Evolutionary conservation across 2,329 filamentous ascomycete species (phyloP).

Genomic region (Cladophialophora immunda): DNA sequence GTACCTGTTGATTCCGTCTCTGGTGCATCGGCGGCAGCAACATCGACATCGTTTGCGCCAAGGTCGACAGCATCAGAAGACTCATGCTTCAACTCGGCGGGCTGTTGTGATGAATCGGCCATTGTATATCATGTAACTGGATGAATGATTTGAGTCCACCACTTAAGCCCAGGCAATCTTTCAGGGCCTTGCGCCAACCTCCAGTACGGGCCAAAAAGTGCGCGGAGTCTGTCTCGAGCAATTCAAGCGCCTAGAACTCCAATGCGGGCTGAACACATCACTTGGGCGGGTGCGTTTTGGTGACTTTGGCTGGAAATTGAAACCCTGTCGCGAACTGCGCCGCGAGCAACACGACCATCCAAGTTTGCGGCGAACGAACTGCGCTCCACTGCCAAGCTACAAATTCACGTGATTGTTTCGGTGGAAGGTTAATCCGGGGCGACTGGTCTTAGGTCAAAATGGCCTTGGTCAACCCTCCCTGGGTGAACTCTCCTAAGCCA

Average conservation of each 20-base stretch:
- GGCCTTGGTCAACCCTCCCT: too few relatives aligned
- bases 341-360: constrained; percentile 23
- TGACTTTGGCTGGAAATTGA: constrained; percentile 9
- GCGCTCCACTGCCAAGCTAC: background rate
- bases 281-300: constrained; percentile 16
- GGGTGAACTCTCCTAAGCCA: too few relatives aligned
- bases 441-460: background rate
- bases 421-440: constrained; percentile 1
- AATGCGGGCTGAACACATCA: background rate
- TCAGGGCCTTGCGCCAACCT: background rate
- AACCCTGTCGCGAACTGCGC: constrained; percentile 26
- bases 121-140: constrained; percentile 19
- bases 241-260: background rate
- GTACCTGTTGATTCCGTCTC: constrained; percentile 27
- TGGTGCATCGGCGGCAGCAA: constrained; percentile 14
- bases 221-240: background rate
- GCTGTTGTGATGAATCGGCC: constrained; percentile 19
- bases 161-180: background rate
- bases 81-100: constrained; percentile 33
- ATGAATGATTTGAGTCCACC: background rate
- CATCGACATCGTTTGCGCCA: constrained; percentile 12
- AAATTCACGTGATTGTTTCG: background rate
- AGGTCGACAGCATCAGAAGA: constrained; percentile 24
- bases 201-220: background rate
- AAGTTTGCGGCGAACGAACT: constrained; percentile 11